A percentile compares a stretch with the other conserved stretches of the same genome.
Evolutionary conservation across 805 yeast genomes (phyloP).

Genomic region (Wickerhamiella lipophila): DNA sequence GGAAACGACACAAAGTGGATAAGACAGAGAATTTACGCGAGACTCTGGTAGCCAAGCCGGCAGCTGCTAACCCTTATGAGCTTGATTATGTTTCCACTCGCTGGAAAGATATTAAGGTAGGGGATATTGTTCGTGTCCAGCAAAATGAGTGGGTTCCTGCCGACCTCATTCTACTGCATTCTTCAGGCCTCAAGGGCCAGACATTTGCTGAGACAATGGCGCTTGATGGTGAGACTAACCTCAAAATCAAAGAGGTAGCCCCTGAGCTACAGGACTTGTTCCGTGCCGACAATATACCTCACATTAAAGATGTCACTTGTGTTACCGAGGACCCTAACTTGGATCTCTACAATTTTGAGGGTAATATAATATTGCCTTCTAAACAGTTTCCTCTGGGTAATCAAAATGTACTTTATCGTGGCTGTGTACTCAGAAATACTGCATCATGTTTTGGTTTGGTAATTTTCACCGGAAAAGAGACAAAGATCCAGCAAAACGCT

Average conservation of each 20-base stretch:
- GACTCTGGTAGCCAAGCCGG: conserved; percentile 31
- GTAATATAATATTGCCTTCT: conserved; percentile 33
- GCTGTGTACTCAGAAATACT: conserved; percentile 81
- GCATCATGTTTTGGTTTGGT: conserved; percentile 62
- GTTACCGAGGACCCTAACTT: conserved; percentile 83
- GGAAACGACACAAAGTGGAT: conserved; percentile 74
- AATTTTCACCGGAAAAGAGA: conserved; percentile 87
- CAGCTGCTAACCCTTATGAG: conserved; percentile 12
- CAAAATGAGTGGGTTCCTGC: conserved; percentile 94
- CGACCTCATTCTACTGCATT: conserved; percentile 61
- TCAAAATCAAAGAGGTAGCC: conserved; percentile 63
- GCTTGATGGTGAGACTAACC: conserved; percentile 90
- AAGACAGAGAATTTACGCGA: conserved; percentile 62
- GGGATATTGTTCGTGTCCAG: conserved; percentile 60
- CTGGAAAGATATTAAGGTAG: conserved; percentile 82
- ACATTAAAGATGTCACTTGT: conserved; percentile 41
- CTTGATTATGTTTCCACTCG: conserved; percentile 27
- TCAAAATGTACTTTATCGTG: conserved; percentile 80
- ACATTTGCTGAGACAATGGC: conserved; percentile 92
- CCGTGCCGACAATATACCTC: conserved; percentile 35
- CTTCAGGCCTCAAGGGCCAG: conserved; percentile 45
- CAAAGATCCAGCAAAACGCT: conserved; percentile 92
- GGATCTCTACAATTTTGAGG: conserved; percentile 87
- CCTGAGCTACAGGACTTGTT: conserved; percentile 40
- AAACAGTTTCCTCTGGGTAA: conserved; percentile 51